Percentiles rank a stretch among this genome's conserved stretches.
phyloP scores from a whole-genome alignment of 176 grass and related monocot genomes.

The Carex scoparia region DNA sequence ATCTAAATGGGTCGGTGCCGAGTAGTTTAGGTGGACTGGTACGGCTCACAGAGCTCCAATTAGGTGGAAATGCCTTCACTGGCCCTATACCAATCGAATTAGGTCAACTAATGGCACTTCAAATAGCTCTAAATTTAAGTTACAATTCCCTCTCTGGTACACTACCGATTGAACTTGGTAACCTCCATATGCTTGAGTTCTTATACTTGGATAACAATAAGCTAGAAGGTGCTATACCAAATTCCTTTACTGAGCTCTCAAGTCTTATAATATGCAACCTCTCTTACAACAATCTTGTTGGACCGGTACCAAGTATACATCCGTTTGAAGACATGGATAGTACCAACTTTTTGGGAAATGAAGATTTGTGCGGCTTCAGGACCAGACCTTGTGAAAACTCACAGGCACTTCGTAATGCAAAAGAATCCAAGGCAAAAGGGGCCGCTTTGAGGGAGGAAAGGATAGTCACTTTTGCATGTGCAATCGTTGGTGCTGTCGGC shows the following conservation, averaged over 20 bases:
- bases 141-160: constrained; percentile 80
- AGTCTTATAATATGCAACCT: constrained; percentile 90
- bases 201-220: constrained; percentile 93
- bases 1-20: constrained; percentile 76
- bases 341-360: constrained; percentile 87
- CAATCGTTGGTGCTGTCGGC: constrained; percentile 55
- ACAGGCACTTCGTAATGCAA: constrained; percentile 29
- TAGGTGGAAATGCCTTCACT: constrained; percentile 75
- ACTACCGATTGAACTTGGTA: constrained; percentile 67
- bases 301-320: constrained; percentile 56
- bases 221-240: constrained; percentile 67
- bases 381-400: constrained; percentile 45
- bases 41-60: constrained; percentile 79
- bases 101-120: constrained; percentile 64
- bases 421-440: constrained; percentile 29
- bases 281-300: constrained; percentile 83
- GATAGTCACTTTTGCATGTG: constrained; percentile 61
- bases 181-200: constrained; percentile 69
- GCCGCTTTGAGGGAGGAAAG: constrained; percentile 57
- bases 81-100: constrained; percentile 61
- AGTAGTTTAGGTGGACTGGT: constrained; percentile 61
- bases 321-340: constrained; percentile 64
- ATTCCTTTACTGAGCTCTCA: constrained; percentile 59
- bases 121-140: constrained; percentile 91
- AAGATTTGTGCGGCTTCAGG: constrained; percentile 62